Evolutionary conservation across 352 stramenopile genomes (phyloP).

Genomic region (Phytophthora idaei): DNA sequence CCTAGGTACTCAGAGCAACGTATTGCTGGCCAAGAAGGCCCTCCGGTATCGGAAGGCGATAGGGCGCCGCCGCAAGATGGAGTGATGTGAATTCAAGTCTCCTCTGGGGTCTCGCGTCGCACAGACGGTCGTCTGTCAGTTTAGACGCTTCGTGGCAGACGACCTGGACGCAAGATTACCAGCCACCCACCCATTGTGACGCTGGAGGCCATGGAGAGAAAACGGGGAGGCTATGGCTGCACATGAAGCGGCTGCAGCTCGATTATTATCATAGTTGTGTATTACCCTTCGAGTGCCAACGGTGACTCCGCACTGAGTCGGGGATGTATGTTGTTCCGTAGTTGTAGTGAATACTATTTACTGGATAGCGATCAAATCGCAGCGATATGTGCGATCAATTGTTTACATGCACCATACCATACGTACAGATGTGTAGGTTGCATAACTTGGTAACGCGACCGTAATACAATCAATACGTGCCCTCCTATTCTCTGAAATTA

Average conservation of each 20-base stretch:
- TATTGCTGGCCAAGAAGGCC: conserved; percentile 37
- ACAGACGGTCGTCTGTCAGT: conserved; percentile 8
- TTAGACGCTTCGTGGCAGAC: conserved; percentile 1
- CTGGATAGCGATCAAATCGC: conserved; percentile 12
- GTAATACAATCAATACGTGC: no score
- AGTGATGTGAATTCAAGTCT: neutral
- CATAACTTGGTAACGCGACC: no score
- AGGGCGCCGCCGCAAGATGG: conserved; percentile 19
- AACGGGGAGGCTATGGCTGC: conserved; percentile 1
- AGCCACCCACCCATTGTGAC: conserved; percentile 5
- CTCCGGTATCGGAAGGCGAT: conserved; percentile 37
- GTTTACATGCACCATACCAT: no score
- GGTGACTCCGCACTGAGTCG: conserved; percentile 6
- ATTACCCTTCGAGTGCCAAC: neutral
- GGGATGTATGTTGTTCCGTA: conserved; percentile 8
- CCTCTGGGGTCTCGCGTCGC: conserved; percentile 5
- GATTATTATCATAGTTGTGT: conserved; percentile 3
- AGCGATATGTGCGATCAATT: conserved; percentile 1
- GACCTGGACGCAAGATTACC: conserved; percentile 3
- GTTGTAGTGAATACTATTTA: conserved; percentile 12
- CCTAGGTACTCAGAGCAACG: conserved; percentile 22
- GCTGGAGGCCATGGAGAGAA: conserved; percentile 5
- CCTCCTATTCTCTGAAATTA: no score
- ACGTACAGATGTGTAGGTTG: no score
- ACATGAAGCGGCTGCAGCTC: conserved; percentile 1